Base-by-base conservation (phyloP, 2,329 filamentous ascomycete genomes). In the Trichoderma aggressivum region DNA sequence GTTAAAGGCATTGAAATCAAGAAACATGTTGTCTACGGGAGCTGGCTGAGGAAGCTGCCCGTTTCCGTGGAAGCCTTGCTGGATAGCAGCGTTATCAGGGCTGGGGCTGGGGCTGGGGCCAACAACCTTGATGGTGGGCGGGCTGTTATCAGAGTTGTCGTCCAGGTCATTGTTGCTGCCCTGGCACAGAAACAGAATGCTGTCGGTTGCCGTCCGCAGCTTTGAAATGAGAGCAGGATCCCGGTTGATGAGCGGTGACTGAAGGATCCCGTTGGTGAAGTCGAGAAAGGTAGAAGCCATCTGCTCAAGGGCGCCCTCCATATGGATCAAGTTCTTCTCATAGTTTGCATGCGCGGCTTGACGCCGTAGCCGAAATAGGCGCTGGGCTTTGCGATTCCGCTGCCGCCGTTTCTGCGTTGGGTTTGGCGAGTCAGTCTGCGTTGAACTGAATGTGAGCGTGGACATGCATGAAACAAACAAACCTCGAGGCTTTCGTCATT, bases 351-450 rank as follows among this genome's bases (percentile, higher is more conserved):
- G 64, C 8, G 64, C 64, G n/a, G 64, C 64, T 39, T 68, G 64
- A 21, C 64, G 53, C 36, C 64, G 53, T 10, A 68, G 55, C 26
- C 64, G 64, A 34, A 68, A 68, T 39, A 59, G 26, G 36, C 64
- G 64, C 64, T 68, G 64, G 5, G 64, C 64, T 47, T 68, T 68
- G 55, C 64, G 64, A 30, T 68, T 68, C 26, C 64, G 55, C 55
- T 68, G 64, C 26, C 64, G 53, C 36, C 64, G 64, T 68, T 68
- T 68, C 64, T 68, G 56, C 32, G 3, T 12, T 43, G 36, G 24
- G 55, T 21, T 4, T 26, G 18, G 43, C 21, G 53, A 30, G 55
- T 68, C 64, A 68, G 64, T 24, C 39, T 26, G 6, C 21, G 26
- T 26, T 34, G 16, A 18, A 14, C 28, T 5, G 24, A 21, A 2